Percentiles rank a stretch among this genome's conserved stretches.
Conservation (phyloP, 768 basidiomycete genomes). For the Trametes gibbosa region DNA sequence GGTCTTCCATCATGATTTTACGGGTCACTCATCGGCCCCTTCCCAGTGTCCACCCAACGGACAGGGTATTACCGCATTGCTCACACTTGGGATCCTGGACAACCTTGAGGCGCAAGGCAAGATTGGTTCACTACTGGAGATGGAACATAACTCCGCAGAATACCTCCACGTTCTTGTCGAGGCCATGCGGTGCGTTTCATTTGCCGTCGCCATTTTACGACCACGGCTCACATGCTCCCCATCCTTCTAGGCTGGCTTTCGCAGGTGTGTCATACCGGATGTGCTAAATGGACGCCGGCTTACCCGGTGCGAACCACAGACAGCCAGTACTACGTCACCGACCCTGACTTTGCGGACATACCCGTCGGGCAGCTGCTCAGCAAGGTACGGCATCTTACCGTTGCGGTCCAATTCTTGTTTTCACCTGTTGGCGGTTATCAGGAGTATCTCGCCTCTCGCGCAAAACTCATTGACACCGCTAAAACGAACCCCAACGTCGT, state of each 20-base stretch:
- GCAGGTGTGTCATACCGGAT: slow-evolving; percentile 50
- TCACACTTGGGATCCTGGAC: slow-evolving; percentile 93
- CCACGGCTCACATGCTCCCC: not conserved
- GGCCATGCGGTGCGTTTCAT: slow-evolving; percentile 60
- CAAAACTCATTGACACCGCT: slow-evolving; percentile 70
- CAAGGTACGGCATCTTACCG: slow-evolving; percentile 50
- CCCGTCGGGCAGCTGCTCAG: slow-evolving; percentile 83
- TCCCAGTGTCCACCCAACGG: slow-evolving; percentile 88
- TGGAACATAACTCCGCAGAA: slow-evolving; percentile 88
- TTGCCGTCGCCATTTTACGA: not conserved
- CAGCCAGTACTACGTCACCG: slow-evolving; percentile 87
- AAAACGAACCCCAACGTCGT: slow-evolving; percentile 64
- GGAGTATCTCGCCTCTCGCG: slow-evolving; percentile 82
- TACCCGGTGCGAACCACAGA: slow-evolving; percentile 42
- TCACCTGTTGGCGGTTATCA: slow-evolving; percentile 29
- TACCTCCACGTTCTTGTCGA: slow-evolving; percentile 90
- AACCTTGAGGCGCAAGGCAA: slow-evolving; percentile 74
- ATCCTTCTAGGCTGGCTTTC: slow-evolving; percentile 46
- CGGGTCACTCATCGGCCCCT: not conserved
- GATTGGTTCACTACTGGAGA: slow-evolving; percentile 63
- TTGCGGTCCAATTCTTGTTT: too few relatives aligned
- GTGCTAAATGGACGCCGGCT: not conserved
- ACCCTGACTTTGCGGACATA: slow-evolving; percentile 74
- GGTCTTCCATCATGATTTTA: not conserved
- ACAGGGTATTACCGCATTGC: slow-evolving; percentile 90